Conservation (phyloP, 179 eudicot species). For the Beta corolliflora region DNA sequence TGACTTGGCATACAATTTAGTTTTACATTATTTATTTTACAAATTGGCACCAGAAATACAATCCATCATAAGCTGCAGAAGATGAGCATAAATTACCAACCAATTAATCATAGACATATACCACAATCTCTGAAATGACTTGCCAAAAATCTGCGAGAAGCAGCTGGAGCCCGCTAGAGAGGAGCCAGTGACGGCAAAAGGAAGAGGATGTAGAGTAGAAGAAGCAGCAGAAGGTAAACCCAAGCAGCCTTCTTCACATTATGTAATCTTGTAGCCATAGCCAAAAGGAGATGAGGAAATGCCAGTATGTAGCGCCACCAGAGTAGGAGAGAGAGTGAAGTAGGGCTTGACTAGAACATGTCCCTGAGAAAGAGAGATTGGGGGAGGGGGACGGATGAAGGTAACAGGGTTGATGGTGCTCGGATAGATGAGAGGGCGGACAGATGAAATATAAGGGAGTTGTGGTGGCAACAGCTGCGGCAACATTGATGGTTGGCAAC, state of each 20-base stretch:
- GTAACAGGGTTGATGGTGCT: no score
- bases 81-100: neutral
- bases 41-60: no score
- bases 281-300: neutral
- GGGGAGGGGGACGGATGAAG: neutral
- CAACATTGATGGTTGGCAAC: neutral
- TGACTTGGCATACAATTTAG: no score
- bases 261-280: neutral
- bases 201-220: neutral
- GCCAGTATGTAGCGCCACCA: neutral
- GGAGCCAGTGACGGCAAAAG: neutral
- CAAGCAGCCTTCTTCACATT: neutral
- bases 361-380: neutral
- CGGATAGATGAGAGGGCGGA: no score
- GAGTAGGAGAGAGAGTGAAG: neutral
- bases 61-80: no score
- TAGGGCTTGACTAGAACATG: neutral
- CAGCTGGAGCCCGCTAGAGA: neutral
- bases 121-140: neutral
- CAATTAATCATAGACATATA: neutral
- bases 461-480: neutral
- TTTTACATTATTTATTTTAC: no score
- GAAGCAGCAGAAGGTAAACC: neutral
- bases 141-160: neutral
- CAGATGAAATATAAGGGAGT: no score